phyloP scores from a whole-genome alignment of 345 rosid genomes.

The Acer yangbiense region DNA sequence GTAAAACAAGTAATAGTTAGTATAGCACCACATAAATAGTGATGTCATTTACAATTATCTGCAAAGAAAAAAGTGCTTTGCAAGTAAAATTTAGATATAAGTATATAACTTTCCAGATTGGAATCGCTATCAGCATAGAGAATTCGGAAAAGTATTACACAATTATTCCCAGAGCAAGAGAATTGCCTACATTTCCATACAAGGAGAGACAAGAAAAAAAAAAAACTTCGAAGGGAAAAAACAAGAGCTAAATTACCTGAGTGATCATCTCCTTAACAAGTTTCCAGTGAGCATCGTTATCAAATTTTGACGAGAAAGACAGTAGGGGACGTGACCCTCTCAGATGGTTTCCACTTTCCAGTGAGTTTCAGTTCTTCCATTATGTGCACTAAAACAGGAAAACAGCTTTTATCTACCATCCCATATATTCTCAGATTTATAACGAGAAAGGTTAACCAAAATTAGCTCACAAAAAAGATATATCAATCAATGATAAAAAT shows the following conservation, averaged over 20 bases:
- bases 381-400: conserved; percentile 67
- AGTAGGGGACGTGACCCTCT: conserved; percentile 82
- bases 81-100: neutral
- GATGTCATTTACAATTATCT: neutral
- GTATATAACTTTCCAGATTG: neutral
- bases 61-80: neutral
- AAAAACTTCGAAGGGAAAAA: neutral
- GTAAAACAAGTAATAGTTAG: neutral
- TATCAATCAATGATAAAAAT: neutral
- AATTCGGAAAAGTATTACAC: neutral
- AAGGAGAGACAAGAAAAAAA: neutral
- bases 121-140: neutral
- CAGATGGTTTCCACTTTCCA: conserved; percentile 91
- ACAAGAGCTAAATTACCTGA: conserved; percentile 46
- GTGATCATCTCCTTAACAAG: conserved; percentile 86
- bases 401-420: neutral
- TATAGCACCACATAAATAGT: neutral
- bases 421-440: neutral
- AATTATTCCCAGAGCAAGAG: neutral
- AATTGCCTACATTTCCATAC: neutral
- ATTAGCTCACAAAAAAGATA: neutral
- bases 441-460: neutral
- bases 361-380: conserved; percentile 98
- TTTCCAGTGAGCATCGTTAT: conserved; percentile 84
- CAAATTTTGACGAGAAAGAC: conserved; percentile 85